phyloP scores from a whole-genome alignment of 495 filamentous ascomycete species.

The Xylaria bambusicola region DNA sequence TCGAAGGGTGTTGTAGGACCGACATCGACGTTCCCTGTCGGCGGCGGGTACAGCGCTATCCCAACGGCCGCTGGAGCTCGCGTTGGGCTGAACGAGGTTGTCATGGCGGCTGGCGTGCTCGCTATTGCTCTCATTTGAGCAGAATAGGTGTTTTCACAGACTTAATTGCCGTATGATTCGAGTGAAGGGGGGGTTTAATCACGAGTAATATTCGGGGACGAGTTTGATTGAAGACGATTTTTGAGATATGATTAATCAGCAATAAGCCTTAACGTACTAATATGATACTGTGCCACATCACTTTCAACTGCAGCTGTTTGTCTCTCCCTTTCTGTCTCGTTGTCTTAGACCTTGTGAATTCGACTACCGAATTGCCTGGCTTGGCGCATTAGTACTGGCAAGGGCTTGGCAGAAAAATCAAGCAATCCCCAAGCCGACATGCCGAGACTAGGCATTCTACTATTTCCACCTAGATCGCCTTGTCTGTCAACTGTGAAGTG shows the following conservation, averaged over 20 bases:
- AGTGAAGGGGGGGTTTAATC: background rate
- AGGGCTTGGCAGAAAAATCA: background rate
- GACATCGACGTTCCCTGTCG: background rate
- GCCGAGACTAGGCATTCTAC: background rate
- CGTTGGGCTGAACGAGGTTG: constrained; percentile 1
- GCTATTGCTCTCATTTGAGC: constrained; percentile 5
- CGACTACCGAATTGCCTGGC: background rate
- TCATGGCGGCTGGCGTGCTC: background rate
- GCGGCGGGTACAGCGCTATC: background rate
- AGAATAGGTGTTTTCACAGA: background rate
- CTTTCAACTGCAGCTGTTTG: too few species aligned
- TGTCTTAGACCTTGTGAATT: too few species aligned
- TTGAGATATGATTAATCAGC: background rate
- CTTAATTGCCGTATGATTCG: background rate
- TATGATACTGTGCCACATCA: background rate
- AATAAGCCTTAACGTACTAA: background rate
- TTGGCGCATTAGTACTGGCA: background rate
- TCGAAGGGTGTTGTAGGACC: background rate
- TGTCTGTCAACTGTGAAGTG: background rate
- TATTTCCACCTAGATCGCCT: background rate
- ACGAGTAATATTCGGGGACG: background rate
- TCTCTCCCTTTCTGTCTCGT: too few species aligned
- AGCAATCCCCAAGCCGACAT: background rate
- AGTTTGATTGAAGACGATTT: background rate
- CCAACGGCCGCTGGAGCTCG: constrained; percentile 2